Conservation (phyloP, 192 early-diverging fungal species). For the Coemansia sp. region DNA sequence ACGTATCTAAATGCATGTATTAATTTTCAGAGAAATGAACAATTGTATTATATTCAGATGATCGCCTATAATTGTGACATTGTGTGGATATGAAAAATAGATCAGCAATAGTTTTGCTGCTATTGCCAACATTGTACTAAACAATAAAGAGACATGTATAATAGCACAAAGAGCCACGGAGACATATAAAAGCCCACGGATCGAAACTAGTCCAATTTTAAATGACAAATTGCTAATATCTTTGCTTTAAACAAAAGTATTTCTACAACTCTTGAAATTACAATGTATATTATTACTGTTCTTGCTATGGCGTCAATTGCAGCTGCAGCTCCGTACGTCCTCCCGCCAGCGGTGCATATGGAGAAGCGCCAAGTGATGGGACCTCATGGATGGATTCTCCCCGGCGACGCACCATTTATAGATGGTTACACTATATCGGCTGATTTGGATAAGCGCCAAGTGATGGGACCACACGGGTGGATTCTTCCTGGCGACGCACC, state of each 20-base stretch:
- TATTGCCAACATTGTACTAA: neutral
- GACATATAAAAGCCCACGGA: neutral
- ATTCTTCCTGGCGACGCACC: neutral
- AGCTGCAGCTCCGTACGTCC: neutral
- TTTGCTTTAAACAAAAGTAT: too few species aligned
- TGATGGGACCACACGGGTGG: neutral
- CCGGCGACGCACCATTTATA: neutral
- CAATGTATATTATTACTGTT: neutral
- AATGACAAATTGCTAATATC: too few species aligned
- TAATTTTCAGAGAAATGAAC: neutral
- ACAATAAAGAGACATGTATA: neutral
- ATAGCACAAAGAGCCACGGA: neutral
- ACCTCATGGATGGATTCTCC: neutral
- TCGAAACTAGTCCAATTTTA: too few species aligned
- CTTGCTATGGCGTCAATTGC: conserved; percentile 12
- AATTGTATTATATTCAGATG: neutral
- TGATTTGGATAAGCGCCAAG: neutral
- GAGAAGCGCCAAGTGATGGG: neutral
- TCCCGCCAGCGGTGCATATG: neutral
- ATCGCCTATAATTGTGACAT: too few species aligned
- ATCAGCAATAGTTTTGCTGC: neutral
- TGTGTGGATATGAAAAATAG: too few species aligned
- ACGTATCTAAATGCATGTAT: too few species aligned
- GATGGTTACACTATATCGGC: neutral
- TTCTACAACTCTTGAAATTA: neutral